A percentile compares a stretch with the other conserved stretches of the same genome.
These are phyloP conservation scores for Rhynchospora pubera DNA, from an alignment of 176 grass and related monocot genomes.

Conservation along the genomic window DNA sequence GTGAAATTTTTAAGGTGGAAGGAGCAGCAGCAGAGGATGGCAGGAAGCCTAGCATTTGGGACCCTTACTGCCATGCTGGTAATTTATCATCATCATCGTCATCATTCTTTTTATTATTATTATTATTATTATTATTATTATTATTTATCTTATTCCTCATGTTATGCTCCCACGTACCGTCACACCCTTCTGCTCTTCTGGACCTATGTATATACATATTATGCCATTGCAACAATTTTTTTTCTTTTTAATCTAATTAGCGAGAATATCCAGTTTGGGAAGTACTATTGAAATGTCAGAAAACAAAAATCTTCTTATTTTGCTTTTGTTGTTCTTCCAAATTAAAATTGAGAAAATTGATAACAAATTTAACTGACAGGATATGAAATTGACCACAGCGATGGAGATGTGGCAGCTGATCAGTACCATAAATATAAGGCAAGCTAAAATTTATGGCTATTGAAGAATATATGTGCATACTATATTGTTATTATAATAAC, in stretches of 20 bases:
- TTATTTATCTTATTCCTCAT: neutral
- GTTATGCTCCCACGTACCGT: neutral
- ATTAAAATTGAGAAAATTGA: neutral
- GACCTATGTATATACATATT: neutral
- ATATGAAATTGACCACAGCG: slow-evolving; percentile 25
- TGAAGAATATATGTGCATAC: neutral
- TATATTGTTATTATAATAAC: neutral
- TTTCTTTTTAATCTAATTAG: neutral
- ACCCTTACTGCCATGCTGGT: slow-evolving; percentile 54
- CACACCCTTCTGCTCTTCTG: neutral
- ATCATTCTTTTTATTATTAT: neutral
- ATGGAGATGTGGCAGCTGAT: slow-evolving; percentile 53
- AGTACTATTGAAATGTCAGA: neutral
- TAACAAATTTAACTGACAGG: slow-evolving; percentile 37
- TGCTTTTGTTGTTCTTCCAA: neutral
- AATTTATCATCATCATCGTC: neutral
- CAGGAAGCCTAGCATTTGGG: slow-evolving; percentile 69
- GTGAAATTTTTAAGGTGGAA: slow-evolving; percentile 38
- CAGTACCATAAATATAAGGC: slow-evolving; percentile 82
- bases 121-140: neutral
- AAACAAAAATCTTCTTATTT: neutral
- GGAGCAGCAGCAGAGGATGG: slow-evolving; percentile 54
- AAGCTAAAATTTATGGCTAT: neutral
- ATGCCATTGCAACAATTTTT: neutral
- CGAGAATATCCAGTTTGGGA: neutral